phyloP scores from a whole-genome alignment of 2,329 filamentous ascomycete species.

The Fusarium humuli region DNA sequence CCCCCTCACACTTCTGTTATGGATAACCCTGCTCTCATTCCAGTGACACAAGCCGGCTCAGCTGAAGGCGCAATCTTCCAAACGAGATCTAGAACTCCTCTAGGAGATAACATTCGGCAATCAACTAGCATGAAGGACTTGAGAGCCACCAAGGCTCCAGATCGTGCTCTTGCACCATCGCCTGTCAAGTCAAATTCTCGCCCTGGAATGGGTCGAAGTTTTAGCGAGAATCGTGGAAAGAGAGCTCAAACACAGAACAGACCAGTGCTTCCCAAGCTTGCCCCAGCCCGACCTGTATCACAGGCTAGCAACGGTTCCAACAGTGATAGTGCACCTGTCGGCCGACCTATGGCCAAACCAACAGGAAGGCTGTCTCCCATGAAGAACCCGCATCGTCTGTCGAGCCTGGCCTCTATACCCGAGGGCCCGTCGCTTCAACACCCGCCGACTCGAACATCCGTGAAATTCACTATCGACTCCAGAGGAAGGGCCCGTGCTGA shows the following conservation, averaged over 20 bases:
- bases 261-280: slow-evolving; percentile 60
- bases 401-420: slow-evolving; percentile 68
- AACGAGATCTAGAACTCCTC: slow-evolving; percentile 42
- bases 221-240: slow-evolving; percentile 65
- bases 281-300: slow-evolving; percentile 57
- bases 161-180: slow-evolving; percentile 59
- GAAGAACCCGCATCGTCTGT: slow-evolving; percentile 63
- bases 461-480: slow-evolving; percentile 73
- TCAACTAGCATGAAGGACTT: slow-evolving; percentile 60
- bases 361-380: slow-evolving; percentile 64
- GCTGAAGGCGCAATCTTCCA: slow-evolving; percentile 46
- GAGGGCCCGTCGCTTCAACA: slow-evolving; percentile 58
- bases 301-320: slow-evolving; percentile 49
- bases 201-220: slow-evolving; percentile 64
- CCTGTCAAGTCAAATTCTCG: slow-evolving; percentile 63
- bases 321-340: slow-evolving; percentile 42
- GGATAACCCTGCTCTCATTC: slow-evolving; percentile 53
- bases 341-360: slow-evolving; percentile 54
- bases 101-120: slow-evolving; percentile 57
- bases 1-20: slow-evolving; percentile 62
- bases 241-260: slow-evolving; percentile 51
- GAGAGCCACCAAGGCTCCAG: slow-evolving; percentile 55
- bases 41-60: slow-evolving; percentile 46
- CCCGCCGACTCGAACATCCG: slow-evolving; percentile 63
- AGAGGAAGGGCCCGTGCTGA: slow-evolving; percentile 69